Base-by-base conservation (phyloP, 257 asterid species). In the Primulina huaijiensis region DNA sequence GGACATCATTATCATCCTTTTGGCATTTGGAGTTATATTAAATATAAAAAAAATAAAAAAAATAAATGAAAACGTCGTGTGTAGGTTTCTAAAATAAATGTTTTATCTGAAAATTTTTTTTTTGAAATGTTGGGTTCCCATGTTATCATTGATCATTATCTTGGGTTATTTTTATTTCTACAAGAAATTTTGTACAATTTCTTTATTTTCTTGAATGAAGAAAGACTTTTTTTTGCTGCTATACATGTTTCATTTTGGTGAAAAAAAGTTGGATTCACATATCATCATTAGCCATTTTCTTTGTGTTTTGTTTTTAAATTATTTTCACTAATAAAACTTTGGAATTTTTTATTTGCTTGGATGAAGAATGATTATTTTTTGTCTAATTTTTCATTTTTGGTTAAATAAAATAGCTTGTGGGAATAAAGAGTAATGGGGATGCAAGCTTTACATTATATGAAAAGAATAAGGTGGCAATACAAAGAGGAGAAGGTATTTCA, bases 341-440 rank as follows among this genome's bases (percentile, higher is more conserved):
- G 29, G 60, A 40, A 7, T n/a, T 46, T 6, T 43, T 62, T 7
- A 23, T 19, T 64, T 55, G 55, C 34, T n/a, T 33, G 7, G 34
- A 25, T 64, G 14, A 53, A 53, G 5, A 37, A 57, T n/a, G 11
- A 21, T 9, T 20, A 7, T 19, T 27, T 27, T 6, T 58, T 67
- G 64, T 25, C 60, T 56, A 38, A 29, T 60, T 40, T n/a, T 6
- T 35, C 14, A 53, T 59, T 33, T 19, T 14, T 60, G 69, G 20
- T 35, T 46, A 60, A 23, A 72, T 21, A 68, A 85, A 46, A 34
- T 78, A 90, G 97, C 82, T 85, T 75, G 87, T 76, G 67, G 93
- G 97, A 79, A 85, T 86, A 85, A 88, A 88, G 87, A 86, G 83
- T 65, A 86, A 83, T 63, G 89, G 89, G 64, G 80, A 86, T 68